These are phyloP conservation scores for Zygoascus tannicola DNA, from an alignment of 805 yeast species.

Conservation along the genomic window DNA sequence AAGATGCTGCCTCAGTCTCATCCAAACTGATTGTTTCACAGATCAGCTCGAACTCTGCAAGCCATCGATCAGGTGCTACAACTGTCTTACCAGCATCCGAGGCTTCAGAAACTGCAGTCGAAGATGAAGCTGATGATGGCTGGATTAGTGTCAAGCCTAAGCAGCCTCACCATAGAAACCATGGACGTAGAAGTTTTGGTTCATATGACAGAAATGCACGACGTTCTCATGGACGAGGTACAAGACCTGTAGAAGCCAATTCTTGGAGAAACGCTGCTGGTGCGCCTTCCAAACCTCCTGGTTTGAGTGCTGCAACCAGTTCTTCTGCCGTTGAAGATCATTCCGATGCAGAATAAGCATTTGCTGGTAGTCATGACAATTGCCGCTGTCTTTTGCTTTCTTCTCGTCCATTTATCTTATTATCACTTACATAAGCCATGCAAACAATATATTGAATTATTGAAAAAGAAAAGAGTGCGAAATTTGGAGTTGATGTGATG, in stretches of 20 bases:
- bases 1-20: slow-evolving; percentile 6
- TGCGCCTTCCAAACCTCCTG: background rate
- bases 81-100: background rate
- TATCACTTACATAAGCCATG: too few species aligned
- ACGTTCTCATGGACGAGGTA: background rate
- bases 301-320: background rate
- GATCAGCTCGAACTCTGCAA: background rate
- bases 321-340: background rate
- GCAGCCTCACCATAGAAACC: slow-evolving; percentile 8
- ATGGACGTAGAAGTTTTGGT: slow-evolving; percentile 2
- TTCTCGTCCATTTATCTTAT: too few species aligned
- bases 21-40: slow-evolving; percentile 4
- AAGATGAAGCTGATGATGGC: slow-evolving; percentile 15
- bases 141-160: slow-evolving; percentile 21
- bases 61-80: background rate
- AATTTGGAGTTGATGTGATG: too few species aligned
- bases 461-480: too few species aligned
- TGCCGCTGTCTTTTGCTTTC: too few species aligned
- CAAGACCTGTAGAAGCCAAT: background rate
- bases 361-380: background rate
- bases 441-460: too few species aligned
- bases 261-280: background rate
- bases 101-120: background rate
- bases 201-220: slow-evolving; percentile 1
- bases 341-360: background rate